Evolutionary conservation across 2,329 filamentous ascomycete genomes (phyloP), one percentile per base, ranked within the genome.

Genomic region (Furcasterigmium furcatum): DNA sequence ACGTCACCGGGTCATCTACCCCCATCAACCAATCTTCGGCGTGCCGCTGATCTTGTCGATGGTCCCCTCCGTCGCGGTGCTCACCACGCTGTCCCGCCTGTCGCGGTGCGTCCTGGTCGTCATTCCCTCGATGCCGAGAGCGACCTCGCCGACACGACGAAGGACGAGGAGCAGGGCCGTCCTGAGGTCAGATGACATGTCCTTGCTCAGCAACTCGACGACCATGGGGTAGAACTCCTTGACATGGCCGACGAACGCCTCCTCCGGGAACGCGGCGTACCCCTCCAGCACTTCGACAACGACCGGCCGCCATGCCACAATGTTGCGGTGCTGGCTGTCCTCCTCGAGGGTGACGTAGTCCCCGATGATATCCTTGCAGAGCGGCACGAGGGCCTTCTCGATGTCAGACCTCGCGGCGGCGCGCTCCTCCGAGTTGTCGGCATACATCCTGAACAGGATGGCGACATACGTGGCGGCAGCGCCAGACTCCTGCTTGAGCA

Each of bases 371-470:
- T 99, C 94, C 58, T 87, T 89, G 71, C 94, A 99, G 4, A 99
- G 79, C 47, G 95, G 95, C 21, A 99, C 88, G 21, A 99, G 77
- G 2, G 94, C 95, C 34, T 84, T 84, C 69, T 99, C 94, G 0
- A 95, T 95, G 53, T 95, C 89, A 3, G 78, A 76, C 35, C 91
- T 82, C 56, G 82, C 91, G 49, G 86, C 84, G 46, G 85, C 84
- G 43, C 94, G 82, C 66, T 96, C 91, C 8, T 87, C 84, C 30
- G 85, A 82, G 49, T 87, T 85, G 60, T 99, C 94, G 40, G 89
- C 87, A 67, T 96, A 99, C 94, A 99, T 99, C 41, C 94, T 80
- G 69, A 99, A 90, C 22, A 99, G 73, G 54, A 99, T 99, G 50
- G 87, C 87, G 29, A 99, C 90, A 63, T 99, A 99, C 2, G 95